These are phyloP conservation scores for Wickerhamomyces tratensis DNA, from an alignment of 805 yeast species.

Conservation along the genomic window DNA sequence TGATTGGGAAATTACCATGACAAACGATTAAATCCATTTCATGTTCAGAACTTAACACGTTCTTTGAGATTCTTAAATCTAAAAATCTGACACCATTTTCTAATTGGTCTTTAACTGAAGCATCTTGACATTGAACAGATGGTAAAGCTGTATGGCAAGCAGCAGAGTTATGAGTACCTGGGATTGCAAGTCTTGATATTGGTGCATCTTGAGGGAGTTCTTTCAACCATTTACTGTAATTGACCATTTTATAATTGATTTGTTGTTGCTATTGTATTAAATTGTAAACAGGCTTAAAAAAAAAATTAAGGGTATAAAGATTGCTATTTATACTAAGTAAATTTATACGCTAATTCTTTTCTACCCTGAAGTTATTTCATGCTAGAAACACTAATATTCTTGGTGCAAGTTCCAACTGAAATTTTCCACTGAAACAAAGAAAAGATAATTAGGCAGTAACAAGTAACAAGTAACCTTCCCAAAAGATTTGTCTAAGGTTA, in stretches of 20 bases:
- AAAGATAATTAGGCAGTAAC: too few species aligned
- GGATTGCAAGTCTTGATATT: slow-evolving; percentile 49
- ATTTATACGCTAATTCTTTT: too few species aligned
- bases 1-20: slow-evolving; percentile 72
- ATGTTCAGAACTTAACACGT: slow-evolving; percentile 40
- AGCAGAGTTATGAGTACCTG: slow-evolving; percentile 83
- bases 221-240: slow-evolving; percentile 37
- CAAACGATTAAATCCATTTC: slow-evolving; percentile 48
- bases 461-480: too few species aligned
- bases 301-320: too few species aligned
- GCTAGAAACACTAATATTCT: too few species aligned
- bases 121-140: slow-evolving; percentile 69
- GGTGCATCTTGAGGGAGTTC: slow-evolving; percentile 40
- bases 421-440: too few species aligned
- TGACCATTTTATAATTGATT: neutral
- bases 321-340: too few species aligned
- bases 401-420: too few species aligned
- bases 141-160: slow-evolving; percentile 66
- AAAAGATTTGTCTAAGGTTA: too few species aligned
- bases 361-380: too few species aligned
- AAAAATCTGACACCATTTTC: slow-evolving; percentile 67
- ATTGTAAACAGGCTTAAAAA: too few species aligned
- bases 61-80: slow-evolving; percentile 56
- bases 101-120: slow-evolving; percentile 49
- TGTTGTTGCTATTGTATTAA: too few species aligned